Evolutionary conservation across 2,329 filamentous ascomycete genomes (phyloP), one percentile per base, ranked within the genome.

Genomic region (Raffaelea deltoideospora): DNA sequence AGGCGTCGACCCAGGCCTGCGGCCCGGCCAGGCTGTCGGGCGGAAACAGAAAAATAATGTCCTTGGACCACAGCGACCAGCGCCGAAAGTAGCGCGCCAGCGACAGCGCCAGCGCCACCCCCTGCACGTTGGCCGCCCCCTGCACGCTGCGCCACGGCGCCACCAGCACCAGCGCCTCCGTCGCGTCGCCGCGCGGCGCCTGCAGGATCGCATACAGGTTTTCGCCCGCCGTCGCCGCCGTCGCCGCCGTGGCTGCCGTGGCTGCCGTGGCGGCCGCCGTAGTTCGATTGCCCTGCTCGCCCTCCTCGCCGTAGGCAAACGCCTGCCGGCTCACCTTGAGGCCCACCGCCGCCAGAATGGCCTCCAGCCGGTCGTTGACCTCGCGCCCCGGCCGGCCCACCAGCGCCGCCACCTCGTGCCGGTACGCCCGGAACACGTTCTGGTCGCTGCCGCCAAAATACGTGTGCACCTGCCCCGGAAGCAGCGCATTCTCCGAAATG

Each of bases 61-160:
- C 90, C 58, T 98, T 98, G 41, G 87, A 95, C 90, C 90, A 98
- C 21, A 98, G 68, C 37, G 86, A 95, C 90, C 90, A 98, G 47
- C 82, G 75, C 58, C 92, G 94, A 62, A 98, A 96, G 59, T 98
- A 98, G 46, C 90, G 75, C 21, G 85, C 83, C 47, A 98, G 60
- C 1, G 88, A 87, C 49, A 98, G 61, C 3, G 86, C 78, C 23
- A 98, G 68, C 8, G 86, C 79, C 6, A 98, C 77, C 15, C 88
- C 90, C 42, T 87, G 90, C 44, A 78, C 69, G 58, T 98, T 98
- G 47, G 87, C 59, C 47, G 79, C 69, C 20, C 72, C 76, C 38
- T 84, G 72, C 47, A 82, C 78, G 47, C 87, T 95, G 52, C 68
- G 76, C 85, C 87, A 94, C 2, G 87, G 79, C 19, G 82, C 86